These are phyloP conservation scores for Leccinellum albellum DNA, from an alignment of 768 basidiomycete genomes.

Conservation along the genomic window DNA sequence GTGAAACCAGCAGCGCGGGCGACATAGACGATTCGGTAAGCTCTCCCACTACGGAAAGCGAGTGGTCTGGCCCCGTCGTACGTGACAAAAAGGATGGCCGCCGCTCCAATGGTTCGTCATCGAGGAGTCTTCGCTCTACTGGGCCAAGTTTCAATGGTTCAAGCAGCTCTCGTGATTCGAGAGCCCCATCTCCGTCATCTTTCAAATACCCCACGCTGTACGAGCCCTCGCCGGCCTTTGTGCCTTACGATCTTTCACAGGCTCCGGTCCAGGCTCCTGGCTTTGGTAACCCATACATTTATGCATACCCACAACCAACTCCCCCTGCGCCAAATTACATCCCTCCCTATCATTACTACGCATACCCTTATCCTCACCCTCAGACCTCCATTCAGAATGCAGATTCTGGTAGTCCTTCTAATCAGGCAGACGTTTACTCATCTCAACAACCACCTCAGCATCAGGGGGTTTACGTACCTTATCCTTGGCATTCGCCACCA, in stretches of 20 bases:
- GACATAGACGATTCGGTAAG: constrained; percentile 68
- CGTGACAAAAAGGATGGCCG: constrained; percentile 56
- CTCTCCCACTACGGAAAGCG: constrained; percentile 76
- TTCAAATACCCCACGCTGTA: constrained; percentile 74
- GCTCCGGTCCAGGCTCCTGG: constrained; percentile 27
- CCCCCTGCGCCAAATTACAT: constrained; percentile 38
- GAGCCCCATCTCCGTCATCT: constrained; percentile 67
- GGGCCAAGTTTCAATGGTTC: constrained; percentile 51
- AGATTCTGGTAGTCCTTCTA: constrained; percentile 29
- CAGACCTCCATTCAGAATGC: constrained; percentile 39
- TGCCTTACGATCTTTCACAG: constrained; percentile 31
- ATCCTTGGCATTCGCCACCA: constrained; percentile 33
- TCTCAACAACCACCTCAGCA: constrained; percentile 32
- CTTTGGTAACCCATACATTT: constrained; percentile 33
- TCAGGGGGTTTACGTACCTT: constrained; percentile 29
- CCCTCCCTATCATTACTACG: constrained; percentile 38
- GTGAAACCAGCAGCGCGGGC: constrained; percentile 56
- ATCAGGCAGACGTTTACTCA: constrained; percentile 31
- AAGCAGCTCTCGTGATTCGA: constrained; percentile 64
- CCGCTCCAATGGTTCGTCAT: constrained; percentile 55
- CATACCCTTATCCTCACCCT: constrained; percentile 52
- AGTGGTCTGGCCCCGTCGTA: constrained; percentile 62
- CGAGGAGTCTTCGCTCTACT: constrained; percentile 55
- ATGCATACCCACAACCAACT: constrained; percentile 41
- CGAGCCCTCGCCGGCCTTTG: constrained; percentile 44